Conservation (phyloP, 2,329 filamentous ascomycete species). For the Huntiella moniliformis region DNA sequence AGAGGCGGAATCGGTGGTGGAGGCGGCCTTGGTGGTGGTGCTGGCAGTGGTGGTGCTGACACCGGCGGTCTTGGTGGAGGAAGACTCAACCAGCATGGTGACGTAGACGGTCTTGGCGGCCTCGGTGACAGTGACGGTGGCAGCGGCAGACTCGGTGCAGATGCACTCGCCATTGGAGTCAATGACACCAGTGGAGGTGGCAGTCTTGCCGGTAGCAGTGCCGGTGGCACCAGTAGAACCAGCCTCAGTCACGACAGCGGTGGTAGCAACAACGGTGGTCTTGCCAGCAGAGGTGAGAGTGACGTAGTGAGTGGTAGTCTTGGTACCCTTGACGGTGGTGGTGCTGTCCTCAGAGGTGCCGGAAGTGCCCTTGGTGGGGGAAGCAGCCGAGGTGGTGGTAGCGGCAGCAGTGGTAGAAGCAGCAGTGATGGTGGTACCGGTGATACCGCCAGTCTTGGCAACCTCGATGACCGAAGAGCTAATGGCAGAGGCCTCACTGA, state of each 20-base stretch:
- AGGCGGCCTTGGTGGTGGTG: constrained; percentile 8
- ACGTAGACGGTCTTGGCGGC: constrained; percentile 17
- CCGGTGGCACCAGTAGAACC: constrained; percentile 13
- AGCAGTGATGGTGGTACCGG: constrained; percentile 20
- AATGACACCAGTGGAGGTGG: constrained; percentile 11
- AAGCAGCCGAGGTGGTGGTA: constrained; percentile 1
- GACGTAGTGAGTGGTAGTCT: constrained; percentile 20
- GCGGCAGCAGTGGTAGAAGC: constrained; percentile 19
- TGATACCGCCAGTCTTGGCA: constrained; percentile 21
- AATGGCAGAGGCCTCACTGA: constrained; percentile 23
- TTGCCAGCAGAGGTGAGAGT: constrained; percentile 17
- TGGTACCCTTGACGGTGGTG: constrained; percentile 22
- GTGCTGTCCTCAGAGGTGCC: constrained; percentile 16
- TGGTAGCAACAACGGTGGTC: constrained; percentile 13
- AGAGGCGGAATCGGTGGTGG: constrained; percentile 6
- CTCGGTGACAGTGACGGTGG: constrained; percentile 13
- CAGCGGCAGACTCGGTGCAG: constrained; percentile 1
- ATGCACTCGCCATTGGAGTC: constrained; percentile 2
- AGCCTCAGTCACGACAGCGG: constrained; percentile 14
- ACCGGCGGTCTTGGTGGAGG: constrained; percentile 14
- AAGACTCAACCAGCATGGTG: constrained; percentile 12
- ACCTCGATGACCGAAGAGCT: constrained; percentile 23
- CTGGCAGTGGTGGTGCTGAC: constrained; percentile 3
- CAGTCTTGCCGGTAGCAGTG: constrained; percentile 18
- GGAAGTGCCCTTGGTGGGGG: not conserved